These are phyloP conservation scores for Phytophthora colocasiae DNA, from an alignment of 352 stramenopile species.

Conservation along the genomic window DNA sequence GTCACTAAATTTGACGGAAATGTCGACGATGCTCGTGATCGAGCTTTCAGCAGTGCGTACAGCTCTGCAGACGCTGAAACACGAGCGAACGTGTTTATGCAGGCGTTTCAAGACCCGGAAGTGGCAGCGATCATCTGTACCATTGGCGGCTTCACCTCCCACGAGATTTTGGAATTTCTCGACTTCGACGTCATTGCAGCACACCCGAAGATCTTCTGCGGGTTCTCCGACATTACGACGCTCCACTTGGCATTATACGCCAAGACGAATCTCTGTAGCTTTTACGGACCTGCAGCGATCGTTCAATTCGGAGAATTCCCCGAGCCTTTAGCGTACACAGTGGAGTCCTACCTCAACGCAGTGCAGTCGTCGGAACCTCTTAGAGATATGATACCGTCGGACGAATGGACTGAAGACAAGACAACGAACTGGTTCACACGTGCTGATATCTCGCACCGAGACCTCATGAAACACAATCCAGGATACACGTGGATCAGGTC, in stretches of 20 bases:
- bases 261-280: slow-evolving; percentile 51
- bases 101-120: slow-evolving; percentile 49
- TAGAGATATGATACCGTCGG: slow-evolving; percentile 42
- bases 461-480: slow-evolving; percentile 52
- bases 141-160: slow-evolving; percentile 65
- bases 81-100: slow-evolving; percentile 58
- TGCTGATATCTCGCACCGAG: slow-evolving; percentile 46
- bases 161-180: slow-evolving; percentile 69
- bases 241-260: slow-evolving; percentile 62
- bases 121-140: slow-evolving; percentile 61
- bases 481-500: slow-evolving; percentile 54
- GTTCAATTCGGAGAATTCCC: slow-evolving; percentile 72
- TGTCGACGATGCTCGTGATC: slow-evolving; percentile 17
- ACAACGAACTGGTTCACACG: slow-evolving; percentile 65
- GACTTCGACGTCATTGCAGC: slow-evolving; percentile 56
- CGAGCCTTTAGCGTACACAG: slow-evolving; percentile 51
- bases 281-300: slow-evolving; percentile 67
- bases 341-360: slow-evolving; percentile 47
- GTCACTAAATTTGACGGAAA: slow-evolving; percentile 3
- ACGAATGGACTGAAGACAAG: slow-evolving; percentile 70
- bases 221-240: slow-evolving; percentile 72
- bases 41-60: slow-evolving; percentile 35
- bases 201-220: slow-evolving; percentile 63
- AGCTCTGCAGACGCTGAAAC: slow-evolving; percentile 55
- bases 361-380: slow-evolving; percentile 36